Evolutionary conservation across 148 eudicot species (phyloP).

Genomic region (Camellia lanceoleosa): DNA sequence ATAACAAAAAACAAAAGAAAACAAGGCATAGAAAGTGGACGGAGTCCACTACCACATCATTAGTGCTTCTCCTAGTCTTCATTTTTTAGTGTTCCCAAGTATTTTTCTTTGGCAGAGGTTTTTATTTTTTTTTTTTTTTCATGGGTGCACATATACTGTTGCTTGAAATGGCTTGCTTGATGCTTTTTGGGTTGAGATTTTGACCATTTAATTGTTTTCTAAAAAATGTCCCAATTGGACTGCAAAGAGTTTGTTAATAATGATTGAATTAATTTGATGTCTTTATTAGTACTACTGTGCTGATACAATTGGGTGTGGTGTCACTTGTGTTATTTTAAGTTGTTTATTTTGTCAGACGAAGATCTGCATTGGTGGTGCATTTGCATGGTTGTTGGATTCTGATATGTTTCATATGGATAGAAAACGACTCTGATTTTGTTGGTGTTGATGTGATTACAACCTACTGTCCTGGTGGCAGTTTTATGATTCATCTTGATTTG

Average conservation of each 20-base stretch:
- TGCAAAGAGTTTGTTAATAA: not conserved
- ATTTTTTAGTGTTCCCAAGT: too few species aligned
- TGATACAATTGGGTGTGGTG: not conserved
- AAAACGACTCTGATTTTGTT: not conserved
- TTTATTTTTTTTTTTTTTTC: too few species aligned
- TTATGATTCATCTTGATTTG: too few species aligned
- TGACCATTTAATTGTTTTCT: not conserved
- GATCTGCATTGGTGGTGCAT: constrained; percentile 9
- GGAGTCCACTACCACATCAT: too few species aligned
- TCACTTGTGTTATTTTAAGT: not conserved
- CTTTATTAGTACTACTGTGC: not conserved
- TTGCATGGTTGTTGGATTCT: not conserved
- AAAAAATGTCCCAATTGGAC: not conserved
- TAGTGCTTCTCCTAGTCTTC: too few species aligned
- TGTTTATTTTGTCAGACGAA: not conserved
- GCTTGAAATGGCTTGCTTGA: not conserved
- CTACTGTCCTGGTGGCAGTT: not conserved
- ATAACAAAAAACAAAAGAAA: too few species aligned
- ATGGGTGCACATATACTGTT: not conserved
- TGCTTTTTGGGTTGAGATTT: constrained; percentile 2
- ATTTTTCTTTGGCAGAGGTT: not conserved
- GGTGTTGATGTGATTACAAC: not conserved
- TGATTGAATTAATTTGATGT: not conserved
- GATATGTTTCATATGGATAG: not conserved
- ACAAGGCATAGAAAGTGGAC: too few species aligned